These are phyloP conservation scores for Punica granatum DNA, from an alignment of 345 rosid genomes.

Conservation along the genomic window DNA sequence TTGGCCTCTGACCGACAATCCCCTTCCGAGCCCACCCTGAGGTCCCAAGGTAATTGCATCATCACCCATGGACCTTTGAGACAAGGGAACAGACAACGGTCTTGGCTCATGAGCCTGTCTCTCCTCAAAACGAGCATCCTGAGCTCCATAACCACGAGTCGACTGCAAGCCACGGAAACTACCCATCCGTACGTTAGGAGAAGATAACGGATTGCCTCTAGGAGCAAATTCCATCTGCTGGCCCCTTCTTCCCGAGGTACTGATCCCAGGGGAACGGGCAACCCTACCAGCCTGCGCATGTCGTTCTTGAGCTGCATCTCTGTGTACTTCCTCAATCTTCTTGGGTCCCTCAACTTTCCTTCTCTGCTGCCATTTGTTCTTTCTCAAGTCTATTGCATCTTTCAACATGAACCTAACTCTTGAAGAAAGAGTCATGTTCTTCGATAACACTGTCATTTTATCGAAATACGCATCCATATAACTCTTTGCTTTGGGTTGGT, in stretches of 20 bases:
- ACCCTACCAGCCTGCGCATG: slow-evolving; percentile 67
- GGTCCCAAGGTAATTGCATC: slow-evolving; percentile 88
- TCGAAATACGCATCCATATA: slow-evolving; percentile 78
- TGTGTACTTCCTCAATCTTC: slow-evolving; percentile 94
- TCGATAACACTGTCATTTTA: slow-evolving; percentile 56
- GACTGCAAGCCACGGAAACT: slow-evolving; percentile 53
- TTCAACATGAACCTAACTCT: slow-evolving; percentile 92
- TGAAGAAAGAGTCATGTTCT: slow-evolving; percentile 65
- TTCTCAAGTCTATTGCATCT: slow-evolving; percentile 81
- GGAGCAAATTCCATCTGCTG: slow-evolving; percentile 65
- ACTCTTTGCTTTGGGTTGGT: slow-evolving; percentile 57
- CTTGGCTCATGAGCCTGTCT: slow-evolving; percentile 66
- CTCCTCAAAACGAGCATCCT: slow-evolving; percentile 79
- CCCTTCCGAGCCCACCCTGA: slow-evolving; percentile 95
- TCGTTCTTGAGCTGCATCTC: slow-evolving; percentile 97
- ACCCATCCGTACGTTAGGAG: slow-evolving; percentile 69
- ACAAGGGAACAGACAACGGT: slow-evolving; percentile 63
- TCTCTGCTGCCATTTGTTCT: slow-evolving; percentile 94
- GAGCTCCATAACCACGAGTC: slow-evolving; percentile 50
- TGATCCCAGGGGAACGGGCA: slow-evolving; percentile 58
- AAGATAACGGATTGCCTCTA: slow-evolving; percentile 55
- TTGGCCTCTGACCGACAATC: slow-evolving; percentile 72
- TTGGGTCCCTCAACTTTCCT: slow-evolving; percentile 99
- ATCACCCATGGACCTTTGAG: slow-evolving; percentile 62
- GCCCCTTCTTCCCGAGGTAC: slow-evolving; percentile 48